These are phyloP conservation scores for Lyophyllum decastes DNA, from an alignment of 768 basidiomycete species.

Conservation along the genomic window DNA sequence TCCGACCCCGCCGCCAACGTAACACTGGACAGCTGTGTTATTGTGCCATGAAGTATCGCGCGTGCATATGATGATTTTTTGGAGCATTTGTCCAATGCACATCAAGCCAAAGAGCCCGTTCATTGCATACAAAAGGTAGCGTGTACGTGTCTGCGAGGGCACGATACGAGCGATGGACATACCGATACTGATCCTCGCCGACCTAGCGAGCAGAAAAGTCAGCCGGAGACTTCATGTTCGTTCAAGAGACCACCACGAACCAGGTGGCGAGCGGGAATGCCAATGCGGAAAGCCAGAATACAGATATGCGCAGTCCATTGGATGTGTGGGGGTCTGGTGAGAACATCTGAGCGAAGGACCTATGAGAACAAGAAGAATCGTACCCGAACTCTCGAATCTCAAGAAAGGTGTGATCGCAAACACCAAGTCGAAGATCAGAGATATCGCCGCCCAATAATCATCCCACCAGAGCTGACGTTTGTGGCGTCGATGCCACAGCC, in stretches of 20 bases:
- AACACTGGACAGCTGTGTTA: constrained; percentile 11
- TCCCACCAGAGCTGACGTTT: constrained; percentile 24
- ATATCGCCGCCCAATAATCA: constrained; percentile 18
- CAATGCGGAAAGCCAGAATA: constrained; percentile 11
- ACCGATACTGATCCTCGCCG: constrained; percentile 19
- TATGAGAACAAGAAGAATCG: neutral
- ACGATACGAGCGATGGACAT: constrained; percentile 19
- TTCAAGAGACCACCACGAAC: constrained; percentile 3
- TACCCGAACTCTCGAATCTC: constrained; percentile 1
- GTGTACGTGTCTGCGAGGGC: constrained; percentile 3
- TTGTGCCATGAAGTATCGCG: constrained; percentile 13
- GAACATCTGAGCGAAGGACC: neutral
- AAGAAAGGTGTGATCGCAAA: constrained; percentile 13
- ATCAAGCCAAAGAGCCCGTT: constrained; percentile 8
- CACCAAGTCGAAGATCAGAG: constrained; percentile 7
- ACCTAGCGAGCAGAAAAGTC: constrained; percentile 1
- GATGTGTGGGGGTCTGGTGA: constrained; percentile 3
- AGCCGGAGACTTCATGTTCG: neutral
- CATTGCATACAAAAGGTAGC: constrained; percentile 6
- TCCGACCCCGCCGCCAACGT: constrained; percentile 3
- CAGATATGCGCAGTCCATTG: constrained; percentile 1
- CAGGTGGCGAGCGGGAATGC: constrained; percentile 12
- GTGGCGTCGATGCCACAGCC: constrained; percentile 16
- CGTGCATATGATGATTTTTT: constrained; percentile 14
- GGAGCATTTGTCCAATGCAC: constrained; percentile 11